Percentiles rank a stretch among this genome's conserved stretches.
Evolutionary conservation across 139 green algal genomes (phyloP).

Genomic region (Yamagishiella unicocca): DNA sequence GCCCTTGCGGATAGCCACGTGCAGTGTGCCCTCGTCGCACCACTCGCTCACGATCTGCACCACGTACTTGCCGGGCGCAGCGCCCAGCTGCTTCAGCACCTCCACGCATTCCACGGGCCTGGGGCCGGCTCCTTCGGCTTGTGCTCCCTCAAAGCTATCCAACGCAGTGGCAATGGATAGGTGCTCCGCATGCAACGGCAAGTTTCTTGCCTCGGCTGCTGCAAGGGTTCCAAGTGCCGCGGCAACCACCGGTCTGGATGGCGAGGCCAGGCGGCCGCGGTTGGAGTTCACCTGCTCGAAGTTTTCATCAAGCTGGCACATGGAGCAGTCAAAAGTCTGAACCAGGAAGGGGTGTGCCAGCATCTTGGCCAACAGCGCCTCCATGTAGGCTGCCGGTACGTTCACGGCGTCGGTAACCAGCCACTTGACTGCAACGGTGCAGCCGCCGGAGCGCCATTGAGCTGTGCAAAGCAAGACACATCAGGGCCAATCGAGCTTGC

Average conservation of each 20-base stretch:
- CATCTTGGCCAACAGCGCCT: conserved; percentile 34
- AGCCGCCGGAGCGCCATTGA: conserved; percentile 13
- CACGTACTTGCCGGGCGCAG: conserved; percentile 35
- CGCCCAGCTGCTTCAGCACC: conserved; percentile 31
- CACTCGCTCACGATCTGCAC: conserved; percentile 37
- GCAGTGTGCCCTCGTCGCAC: conserved; percentile 37
- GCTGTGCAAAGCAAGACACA: not conserved
- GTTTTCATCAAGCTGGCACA: not conserved
- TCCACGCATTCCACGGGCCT: not conserved
- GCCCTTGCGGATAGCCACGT: conserved; percentile 15
- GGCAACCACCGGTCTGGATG: too few species aligned
- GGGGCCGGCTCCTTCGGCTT: too few species aligned
- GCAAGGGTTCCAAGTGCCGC: not conserved
- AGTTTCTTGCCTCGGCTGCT: too few species aligned
- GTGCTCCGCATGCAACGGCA: not conserved
- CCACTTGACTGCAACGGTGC: conserved; percentile 42
- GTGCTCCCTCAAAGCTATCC: not conserved
- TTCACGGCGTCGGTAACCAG: not conserved
- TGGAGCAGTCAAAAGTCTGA: conserved; percentile 29
- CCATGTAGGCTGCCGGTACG: conserved; percentile 24
- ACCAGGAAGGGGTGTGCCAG: conserved; percentile 38
- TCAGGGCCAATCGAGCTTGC: not conserved
- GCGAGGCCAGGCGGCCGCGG: not conserved
- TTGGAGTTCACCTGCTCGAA: not conserved
- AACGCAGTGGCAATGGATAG: not conserved